These are phyloP conservation scores for Plenodomus biglobosus DNA, from an alignment of 2,329 filamentous ascomycete genomes.

Conservation along the genomic window DNA sequence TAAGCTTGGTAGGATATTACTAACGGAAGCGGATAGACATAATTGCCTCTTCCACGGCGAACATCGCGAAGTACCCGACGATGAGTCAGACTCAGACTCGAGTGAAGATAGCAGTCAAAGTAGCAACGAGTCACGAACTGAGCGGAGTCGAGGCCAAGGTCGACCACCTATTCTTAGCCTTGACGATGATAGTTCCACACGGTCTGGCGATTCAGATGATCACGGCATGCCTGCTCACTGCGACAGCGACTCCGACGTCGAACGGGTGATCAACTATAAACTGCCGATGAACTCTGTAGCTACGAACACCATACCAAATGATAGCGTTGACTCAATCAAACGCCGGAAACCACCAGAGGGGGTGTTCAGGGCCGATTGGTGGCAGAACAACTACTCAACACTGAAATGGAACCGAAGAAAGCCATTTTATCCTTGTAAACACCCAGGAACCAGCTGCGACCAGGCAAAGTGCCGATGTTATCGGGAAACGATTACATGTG, in stretches of 20 bases:
- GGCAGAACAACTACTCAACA: constrained; percentile 44
- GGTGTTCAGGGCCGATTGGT: constrained; percentile 22
- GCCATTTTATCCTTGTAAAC: constrained; percentile 66
- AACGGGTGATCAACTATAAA: constrained; percentile 31
- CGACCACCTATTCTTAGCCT: not conserved
- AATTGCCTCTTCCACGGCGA: constrained; percentile 49
- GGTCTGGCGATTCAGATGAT: not conserved
- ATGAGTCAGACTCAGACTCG: constrained; percentile 5
- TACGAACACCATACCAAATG: constrained; percentile 7
- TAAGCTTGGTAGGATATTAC: not conserved
- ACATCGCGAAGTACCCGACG: constrained; percentile 33
- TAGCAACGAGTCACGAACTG: not conserved
- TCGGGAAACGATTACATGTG: constrained; percentile 64
- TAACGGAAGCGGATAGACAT: constrained; percentile 24
- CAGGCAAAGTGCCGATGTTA: constrained; percentile 65
- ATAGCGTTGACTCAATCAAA: constrained; percentile 1
- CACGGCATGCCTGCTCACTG: constrained; percentile 10
- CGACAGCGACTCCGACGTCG: constrained; percentile 20
- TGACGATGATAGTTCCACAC: not conserved
- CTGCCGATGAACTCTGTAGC: constrained; percentile 16
- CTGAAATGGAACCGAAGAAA: constrained; percentile 60
- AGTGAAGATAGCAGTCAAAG: constrained; percentile 1
- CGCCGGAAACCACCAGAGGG: constrained; percentile 10
- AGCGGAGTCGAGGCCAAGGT: not conserved
- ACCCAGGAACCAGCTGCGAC: constrained; percentile 63